Evolutionary conservation across 2,329 filamentous ascomycete species (phyloP), one percentile per base, ranked within the genome.

Genomic region (Cryphonectria japonica): DNA sequence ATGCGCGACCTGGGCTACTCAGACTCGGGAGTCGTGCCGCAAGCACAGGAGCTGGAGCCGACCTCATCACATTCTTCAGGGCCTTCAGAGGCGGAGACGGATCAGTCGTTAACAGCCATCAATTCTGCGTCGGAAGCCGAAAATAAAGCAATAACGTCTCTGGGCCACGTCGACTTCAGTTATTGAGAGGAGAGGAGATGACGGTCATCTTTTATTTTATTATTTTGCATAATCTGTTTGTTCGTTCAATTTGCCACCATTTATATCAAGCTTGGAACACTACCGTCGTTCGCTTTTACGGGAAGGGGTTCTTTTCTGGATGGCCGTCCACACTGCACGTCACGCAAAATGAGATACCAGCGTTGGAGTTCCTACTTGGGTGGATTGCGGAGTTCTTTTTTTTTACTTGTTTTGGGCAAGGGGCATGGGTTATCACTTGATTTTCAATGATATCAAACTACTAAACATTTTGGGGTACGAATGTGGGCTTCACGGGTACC

Each of bases 111-210:
- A 52, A 79, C 77, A 60, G 76, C 74, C 1, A 72, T 73, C 41
- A 74, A 78, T 66, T 78, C 80, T 73, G 74, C 78, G 54, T 77
- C 82, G 37, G 83, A 85, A 74, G 84, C 86, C 76, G 85, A 72
- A 32, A 72, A 84, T 71, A 89, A 83, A 81, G 84, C 82, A 81
- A 84, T 87, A 75, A 83, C 86, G 54, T 82, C 86, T 73, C 82
- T 91, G 81, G 88, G 86, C 72, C 84, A 87, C 77, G 86, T 91
- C 75, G 88, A 91, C 79, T 87, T 91, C 74, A 89, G 85, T 79
- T 90, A 90, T 76, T 91, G 82, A 86, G 72, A 41, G 57, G 66
- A 65, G 9, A n/a, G 26, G 13, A 37, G n/a, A 22, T 7, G 22
- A 22, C 19, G 9, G 46, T 13, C 8, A 13, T 62, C 64, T 64